These are phyloP conservation scores for Lactarius vividus DNA, from an alignment of 768 basidiomycete species.

Conservation along the genomic window DNA sequence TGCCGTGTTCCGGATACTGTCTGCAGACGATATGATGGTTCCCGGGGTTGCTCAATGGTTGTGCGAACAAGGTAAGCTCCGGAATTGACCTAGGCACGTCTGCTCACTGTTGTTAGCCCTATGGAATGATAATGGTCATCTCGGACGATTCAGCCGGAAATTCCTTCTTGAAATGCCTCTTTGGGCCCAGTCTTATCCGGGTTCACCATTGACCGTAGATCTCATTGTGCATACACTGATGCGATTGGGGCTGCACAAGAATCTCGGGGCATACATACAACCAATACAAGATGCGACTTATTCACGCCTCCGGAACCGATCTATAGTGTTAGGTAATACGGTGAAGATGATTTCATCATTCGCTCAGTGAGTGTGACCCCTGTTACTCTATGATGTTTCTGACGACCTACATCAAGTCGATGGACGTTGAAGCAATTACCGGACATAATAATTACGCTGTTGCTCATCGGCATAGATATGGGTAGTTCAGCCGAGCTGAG, in stretches of 20 bases:
- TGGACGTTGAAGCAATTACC: slow-evolving; percentile 42
- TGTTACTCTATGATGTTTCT: background rate
- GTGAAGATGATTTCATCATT: slow-evolving; percentile 19
- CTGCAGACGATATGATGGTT: slow-evolving; percentile 35
- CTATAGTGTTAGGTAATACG: slow-evolving; percentile 8
- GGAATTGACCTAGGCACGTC: background rate
- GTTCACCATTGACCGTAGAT: slow-evolving; percentile 17
- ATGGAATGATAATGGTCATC: slow-evolving; percentile 12
- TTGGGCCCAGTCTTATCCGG: slow-evolving; percentile 18
- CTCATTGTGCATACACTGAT: slow-evolving; percentile 17
- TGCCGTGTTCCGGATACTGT: slow-evolving; percentile 43
- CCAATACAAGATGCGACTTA: background rate
- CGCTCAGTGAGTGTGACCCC: slow-evolving; percentile 8
- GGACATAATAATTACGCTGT: slow-evolving; percentile 47
- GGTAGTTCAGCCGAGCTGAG: slow-evolving; percentile 44
- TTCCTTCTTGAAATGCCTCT: slow-evolving; percentile 22
- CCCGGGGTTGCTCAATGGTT: slow-evolving; percentile 40
- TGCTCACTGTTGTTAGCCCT: slow-evolving; percentile 21
- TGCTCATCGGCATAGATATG: slow-evolving; percentile 57
- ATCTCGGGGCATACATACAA: slow-evolving; percentile 1
- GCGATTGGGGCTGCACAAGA: slow-evolving; percentile 17
- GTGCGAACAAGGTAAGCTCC: slow-evolving; percentile 40
- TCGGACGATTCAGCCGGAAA: slow-evolving; percentile 14
- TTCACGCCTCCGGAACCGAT: slow-evolving; percentile 15
- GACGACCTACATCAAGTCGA: slow-evolving; percentile 27